phyloP scores from a whole-genome alignment of 169 alveolate genomes.

The Blepharisma undulans region DNA sequence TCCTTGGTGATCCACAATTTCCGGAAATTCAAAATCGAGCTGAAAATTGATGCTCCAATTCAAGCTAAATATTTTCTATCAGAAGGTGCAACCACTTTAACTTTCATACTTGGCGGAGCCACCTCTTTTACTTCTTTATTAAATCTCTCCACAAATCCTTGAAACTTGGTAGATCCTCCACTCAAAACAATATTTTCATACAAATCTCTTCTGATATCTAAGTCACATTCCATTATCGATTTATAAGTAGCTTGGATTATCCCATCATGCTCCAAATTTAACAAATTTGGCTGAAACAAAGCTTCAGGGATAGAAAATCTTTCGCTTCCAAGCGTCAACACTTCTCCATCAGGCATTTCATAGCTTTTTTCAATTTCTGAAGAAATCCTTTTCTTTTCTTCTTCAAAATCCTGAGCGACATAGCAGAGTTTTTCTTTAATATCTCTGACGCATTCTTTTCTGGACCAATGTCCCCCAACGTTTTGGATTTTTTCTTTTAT shows the following conservation, averaged over 20 bases:
- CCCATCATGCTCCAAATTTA: constrained; percentile 41
- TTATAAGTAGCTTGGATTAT: constrained; percentile 73
- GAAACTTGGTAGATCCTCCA: constrained; percentile 87
- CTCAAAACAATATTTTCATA: constrained; percentile 77
- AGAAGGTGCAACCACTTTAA: constrained; percentile 95
- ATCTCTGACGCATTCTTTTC: constrained; percentile 74
- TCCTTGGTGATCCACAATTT: constrained; percentile 98
- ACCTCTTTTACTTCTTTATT: constrained; percentile 78
- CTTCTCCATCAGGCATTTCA: constrained; percentile 86
- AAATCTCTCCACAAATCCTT: constrained; percentile 84
- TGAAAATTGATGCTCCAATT: constrained; percentile 98
- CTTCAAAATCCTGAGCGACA: constrained; percentile 41
- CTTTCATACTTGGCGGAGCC: constrained; percentile 65
- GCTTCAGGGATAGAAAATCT: constrained; percentile 88
- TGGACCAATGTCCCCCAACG: too few species aligned
- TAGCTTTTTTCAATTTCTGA: constrained; percentile 59
- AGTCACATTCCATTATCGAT: constrained; percentile 81
- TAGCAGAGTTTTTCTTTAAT: constrained; percentile 83
- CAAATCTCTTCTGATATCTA: constrained; percentile 80
- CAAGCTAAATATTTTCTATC: constrained; percentile 97
- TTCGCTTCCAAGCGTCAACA: constrained; percentile 69
- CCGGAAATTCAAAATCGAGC: constrained; percentile 95
- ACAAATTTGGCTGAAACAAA: constrained; percentile 67
- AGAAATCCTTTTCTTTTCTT: constrained; percentile 43
- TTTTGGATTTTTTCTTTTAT: constrained; percentile 74